phyloP scores from a whole-genome alignment of 2,329 filamentous ascomycete genomes.

The Ophiostoma perfectum region DNA sequence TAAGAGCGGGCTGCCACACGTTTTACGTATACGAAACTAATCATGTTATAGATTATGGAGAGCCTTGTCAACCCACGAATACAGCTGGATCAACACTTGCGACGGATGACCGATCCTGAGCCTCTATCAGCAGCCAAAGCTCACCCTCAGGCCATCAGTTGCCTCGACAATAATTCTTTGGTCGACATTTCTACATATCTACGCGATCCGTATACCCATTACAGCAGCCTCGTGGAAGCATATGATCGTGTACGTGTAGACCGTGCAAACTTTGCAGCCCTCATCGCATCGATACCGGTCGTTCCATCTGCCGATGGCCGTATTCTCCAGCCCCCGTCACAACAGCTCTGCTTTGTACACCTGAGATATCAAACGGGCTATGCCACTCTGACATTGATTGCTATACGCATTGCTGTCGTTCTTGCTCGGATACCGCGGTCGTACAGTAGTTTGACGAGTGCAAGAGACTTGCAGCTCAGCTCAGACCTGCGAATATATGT shows the following conservation, averaged over 20 bases:
- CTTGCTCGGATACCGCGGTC: neutral
- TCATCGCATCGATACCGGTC: constrained; percentile 16
- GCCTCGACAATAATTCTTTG: constrained; percentile 8
- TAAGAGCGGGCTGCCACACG: no score
- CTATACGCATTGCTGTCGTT: constrained; percentile 20
- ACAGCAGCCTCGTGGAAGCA: neutral
- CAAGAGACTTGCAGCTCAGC: neutral
- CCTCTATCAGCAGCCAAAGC: neutral
- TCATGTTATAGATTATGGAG: constrained; percentile 20
- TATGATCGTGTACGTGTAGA: neutral
- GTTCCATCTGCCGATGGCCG: neutral
- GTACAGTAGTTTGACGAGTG: neutral
- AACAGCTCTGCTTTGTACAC: constrained; percentile 12
- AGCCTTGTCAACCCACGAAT: constrained; percentile 24
- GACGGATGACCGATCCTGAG: neutral
- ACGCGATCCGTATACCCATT: neutral
- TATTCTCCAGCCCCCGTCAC: neutral
- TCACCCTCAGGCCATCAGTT: neutral
- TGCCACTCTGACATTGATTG: constrained; percentile 21
- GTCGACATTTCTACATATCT: neutral
- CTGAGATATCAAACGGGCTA: constrained; percentile 19
- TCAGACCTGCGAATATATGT: constrained; percentile 11
- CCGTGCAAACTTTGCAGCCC: constrained; percentile 5
- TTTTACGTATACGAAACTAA: neutral
- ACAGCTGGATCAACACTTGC: constrained; percentile 16